phyloP scores from a whole-genome alignment of 78 protist species.

The Dictyostelium firmibasis region DNA sequence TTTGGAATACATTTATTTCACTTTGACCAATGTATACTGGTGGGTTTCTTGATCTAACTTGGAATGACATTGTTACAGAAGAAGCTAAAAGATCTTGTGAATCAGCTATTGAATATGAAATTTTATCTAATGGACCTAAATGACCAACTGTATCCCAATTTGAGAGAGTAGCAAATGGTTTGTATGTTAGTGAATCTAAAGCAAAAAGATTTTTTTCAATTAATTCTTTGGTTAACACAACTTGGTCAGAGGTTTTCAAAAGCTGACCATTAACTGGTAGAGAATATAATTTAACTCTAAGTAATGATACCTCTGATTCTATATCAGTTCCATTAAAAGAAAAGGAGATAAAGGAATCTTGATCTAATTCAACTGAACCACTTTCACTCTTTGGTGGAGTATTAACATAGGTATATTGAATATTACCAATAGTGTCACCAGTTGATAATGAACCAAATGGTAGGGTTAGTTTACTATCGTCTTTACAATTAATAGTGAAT shows the following conservation, averaged over 20 bases:
- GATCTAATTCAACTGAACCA: neutral
- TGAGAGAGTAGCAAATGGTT: slow-evolving; percentile 3
- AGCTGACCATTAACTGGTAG: too few relatives aligned
- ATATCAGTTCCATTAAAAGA: neutral
- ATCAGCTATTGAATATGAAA: neutral
- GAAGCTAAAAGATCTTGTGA: neutral
- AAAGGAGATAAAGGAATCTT: neutral
- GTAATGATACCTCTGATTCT: neutral
- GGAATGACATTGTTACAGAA: neutral
- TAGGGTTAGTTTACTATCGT: neutral
- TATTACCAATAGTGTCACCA: neutral
- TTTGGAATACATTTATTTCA: neutral
- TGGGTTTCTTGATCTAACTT: slow-evolving; percentile 19
- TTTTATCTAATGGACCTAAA: slow-evolving; percentile 1
- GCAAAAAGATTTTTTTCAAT: too few relatives aligned
- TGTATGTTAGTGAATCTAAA: too few relatives aligned
- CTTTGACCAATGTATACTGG: neutral
- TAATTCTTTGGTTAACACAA: neutral
- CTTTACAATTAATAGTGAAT: neutral
- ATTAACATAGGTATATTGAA: neutral
- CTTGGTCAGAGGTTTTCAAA: too few relatives aligned
- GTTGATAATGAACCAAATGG: neutral
- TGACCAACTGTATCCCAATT: neutral
- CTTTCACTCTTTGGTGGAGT: neutral
- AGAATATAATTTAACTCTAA: neutral